A percentile compares a stretch with the other conserved stretches of the same genome.
Evolutionary conservation across 2,329 filamentous ascomycete genomes (phyloP).

Genomic region (Didymella pomorum): DNA sequence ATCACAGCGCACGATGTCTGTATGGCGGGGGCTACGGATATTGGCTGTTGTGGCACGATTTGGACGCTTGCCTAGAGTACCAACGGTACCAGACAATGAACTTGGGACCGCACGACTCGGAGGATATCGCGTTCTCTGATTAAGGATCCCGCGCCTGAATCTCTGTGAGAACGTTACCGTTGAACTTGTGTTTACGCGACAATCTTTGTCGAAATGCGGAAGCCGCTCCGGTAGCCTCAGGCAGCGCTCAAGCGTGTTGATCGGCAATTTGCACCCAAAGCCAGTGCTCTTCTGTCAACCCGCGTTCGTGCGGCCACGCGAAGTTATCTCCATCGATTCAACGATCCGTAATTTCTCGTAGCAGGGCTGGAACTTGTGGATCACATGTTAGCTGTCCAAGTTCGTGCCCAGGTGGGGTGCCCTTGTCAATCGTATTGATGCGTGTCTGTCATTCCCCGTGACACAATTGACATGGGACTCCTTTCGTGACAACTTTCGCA

Average conservation of each 20-base stretch:
- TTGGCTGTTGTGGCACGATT: slow-evolving; percentile 15
- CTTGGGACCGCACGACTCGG: neutral
- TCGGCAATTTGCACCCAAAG: slow-evolving; percentile 9
- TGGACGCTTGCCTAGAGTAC: slow-evolving; percentile 13
- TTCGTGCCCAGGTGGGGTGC: slow-evolving; percentile 9
- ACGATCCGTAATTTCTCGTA: slow-evolving; percentile 8
- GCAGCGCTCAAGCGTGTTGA: slow-evolving; percentile 5
- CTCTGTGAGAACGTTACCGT: neutral
- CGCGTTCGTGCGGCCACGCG: slow-evolving; percentile 7
- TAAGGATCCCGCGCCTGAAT: neutral
- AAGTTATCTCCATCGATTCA: slow-evolving; percentile 5
- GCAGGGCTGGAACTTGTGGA: slow-evolving; percentile 19
- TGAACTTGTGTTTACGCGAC: slow-evolving; percentile 7
- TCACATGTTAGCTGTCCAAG: slow-evolving; percentile 3
- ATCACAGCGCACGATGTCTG: slow-evolving; percentile 5
- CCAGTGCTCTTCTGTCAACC: slow-evolving; percentile 1
- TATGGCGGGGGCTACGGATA: slow-evolving; percentile 7
- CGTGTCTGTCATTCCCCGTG: slow-evolving; percentile 1
- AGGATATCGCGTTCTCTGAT: slow-evolving; percentile 1
- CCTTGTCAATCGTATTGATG: slow-evolving; percentile 6
- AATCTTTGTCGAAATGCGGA: slow-evolving; percentile 14
- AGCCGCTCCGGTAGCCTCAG: slow-evolving; percentile 4
- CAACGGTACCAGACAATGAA: slow-evolving; percentile 4
- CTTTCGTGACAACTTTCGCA: neutral
- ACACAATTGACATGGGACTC: slow-evolving; percentile 7